Evolutionary conservation across 1,284 basidiomycete species (phyloP), one percentile per base, ranked within the genome.

Genomic region (Cutaneotrichosporon arboriforme): DNA sequence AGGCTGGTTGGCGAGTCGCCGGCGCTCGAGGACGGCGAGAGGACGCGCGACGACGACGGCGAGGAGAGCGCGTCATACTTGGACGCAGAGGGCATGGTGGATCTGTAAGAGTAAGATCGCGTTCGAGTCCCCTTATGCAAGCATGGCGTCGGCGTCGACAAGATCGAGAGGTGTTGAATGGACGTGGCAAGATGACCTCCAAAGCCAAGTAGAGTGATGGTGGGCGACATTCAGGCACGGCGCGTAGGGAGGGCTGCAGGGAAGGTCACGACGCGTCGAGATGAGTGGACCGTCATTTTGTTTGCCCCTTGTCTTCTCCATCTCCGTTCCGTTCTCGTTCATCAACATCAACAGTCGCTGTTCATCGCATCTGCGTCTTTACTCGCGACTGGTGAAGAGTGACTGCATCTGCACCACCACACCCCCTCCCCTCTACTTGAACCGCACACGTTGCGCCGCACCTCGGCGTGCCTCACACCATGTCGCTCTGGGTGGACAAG

Each of bases 401-500:
- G n/a, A n/a, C n/a, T n/a, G n/a, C n/a, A n/a, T n/a, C n/a, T n/a
- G n/a, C n/a, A n/a, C n/a, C n/a, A n/a, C n/a, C n/a, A n/a, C n/a
- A n/a, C n/a, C n/a, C 26, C 10, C 26, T 5, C 26, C 26, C 7
- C 13, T 23, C 15, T 13, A 23, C 7, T 31, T 31, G 5, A 10
- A 31, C 26, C 26, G 26, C 26, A 31, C 26, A 31, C 26, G 7
- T 31, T 31, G 26, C 26, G 26, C 10, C 26, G 10, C 26, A 31
- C 3, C 38, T 5, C 33, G 17, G 14, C 43, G 8, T 8, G 4
- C 10, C 23, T 13, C 20, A 17, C 17, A 31, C 10, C 39, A 49
- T 49, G 89, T 87, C 88, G 60, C 84, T 92, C 58, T 92, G 88
- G 88, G 89, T 91, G 17, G 89, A 92, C 76, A 84, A 84, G 77